Conservation (phyloP, 768 basidiomycete species). For the Macrolepiota fuliginosa region DNA sequence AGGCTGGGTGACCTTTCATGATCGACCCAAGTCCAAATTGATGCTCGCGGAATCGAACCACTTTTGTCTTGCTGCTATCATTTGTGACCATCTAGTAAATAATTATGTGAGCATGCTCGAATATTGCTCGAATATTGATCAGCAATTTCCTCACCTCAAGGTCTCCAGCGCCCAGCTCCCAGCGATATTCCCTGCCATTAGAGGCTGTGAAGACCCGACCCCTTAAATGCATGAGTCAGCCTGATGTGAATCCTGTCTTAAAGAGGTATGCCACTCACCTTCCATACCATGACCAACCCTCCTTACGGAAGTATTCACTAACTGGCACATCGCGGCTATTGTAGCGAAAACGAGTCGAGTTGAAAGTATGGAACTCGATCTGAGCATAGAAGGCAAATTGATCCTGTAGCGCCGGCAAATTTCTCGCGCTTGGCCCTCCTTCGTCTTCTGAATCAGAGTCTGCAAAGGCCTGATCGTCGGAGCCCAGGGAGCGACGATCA, state of each 20-base stretch:
- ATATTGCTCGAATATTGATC: no score
- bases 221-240: background rate
- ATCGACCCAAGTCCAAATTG: slow-evolving; percentile 11
- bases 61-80: slow-evolving; percentile 16
- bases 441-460: background rate
- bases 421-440: background rate
- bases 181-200: slow-evolving; percentile 27
- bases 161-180: slow-evolving; percentile 25
- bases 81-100: slow-evolving; percentile 18
- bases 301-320: slow-evolving; percentile 5
- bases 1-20: slow-evolving; percentile 14
- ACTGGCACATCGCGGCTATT: slow-evolving; percentile 3
- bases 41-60: slow-evolving; percentile 18
- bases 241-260: background rate
- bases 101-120: background rate
- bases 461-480: background rate
- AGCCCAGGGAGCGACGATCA: background rate
- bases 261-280: slow-evolving; percentile 9
- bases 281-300: slow-evolving; percentile 11
- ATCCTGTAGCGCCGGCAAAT: background rate
- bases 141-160: slow-evolving; percentile 13
- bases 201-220: slow-evolving; percentile 15
- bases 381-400: slow-evolving; percentile 11
- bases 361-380: slow-evolving; percentile 15
- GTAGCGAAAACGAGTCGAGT: background rate